Base-by-base conservation (phyloP, 2,329 filamentous ascomycete genomes). In the Penicillium aurantiogriseum region DNA sequence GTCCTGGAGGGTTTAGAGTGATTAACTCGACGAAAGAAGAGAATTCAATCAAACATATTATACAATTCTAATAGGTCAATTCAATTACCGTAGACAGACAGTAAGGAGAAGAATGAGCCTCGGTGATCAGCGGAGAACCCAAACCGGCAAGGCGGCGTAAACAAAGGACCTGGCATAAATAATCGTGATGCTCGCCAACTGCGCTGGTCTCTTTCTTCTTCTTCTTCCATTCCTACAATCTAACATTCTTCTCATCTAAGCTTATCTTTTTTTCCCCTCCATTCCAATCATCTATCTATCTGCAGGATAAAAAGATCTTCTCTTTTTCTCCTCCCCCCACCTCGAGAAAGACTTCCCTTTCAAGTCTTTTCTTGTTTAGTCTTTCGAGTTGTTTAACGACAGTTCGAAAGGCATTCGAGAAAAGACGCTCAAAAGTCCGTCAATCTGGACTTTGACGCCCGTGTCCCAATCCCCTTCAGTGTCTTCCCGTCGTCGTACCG, bases 361-460 rank as follows among this genome's bases (percentile, higher is more conserved):
- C 54, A 69, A 76, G 76, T 77, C 76, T 77, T 78, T 78, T 78
- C 76, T 78, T 77, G 75, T 76, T 71, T 77, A 69, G 72, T 67
- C 75, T 77, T 78, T 77, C 75, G 75, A 75, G 69, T 77, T 77
- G 74, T 76, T 76, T 62, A 61, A 58, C 64, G 72, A 73, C 74
- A 76, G 70, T 77, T 77, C 75, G 75, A 75, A 76, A 77, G 75
- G 72, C 72, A 75, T 86, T 86, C 85, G 85, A 90, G 88, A 88
- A 86, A 83, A 84, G 85, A 81, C 86, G 50, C 50, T 52, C 81
- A 81, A 79, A 87, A 89, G 88, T 87, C 89, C 89, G 91, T 83
- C 91, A 97, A 91, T 85, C 92, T 97, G 92, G 92, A 97, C 91
- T 97, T 96, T 94, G 92, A 96, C 90, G 92, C 92, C 83, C 90